Evolutionary conservation across 768 basidiomycete genomes (phyloP), one percentile per base, ranked within the genome.

Genomic region (Agrocybe praecox): DNA sequence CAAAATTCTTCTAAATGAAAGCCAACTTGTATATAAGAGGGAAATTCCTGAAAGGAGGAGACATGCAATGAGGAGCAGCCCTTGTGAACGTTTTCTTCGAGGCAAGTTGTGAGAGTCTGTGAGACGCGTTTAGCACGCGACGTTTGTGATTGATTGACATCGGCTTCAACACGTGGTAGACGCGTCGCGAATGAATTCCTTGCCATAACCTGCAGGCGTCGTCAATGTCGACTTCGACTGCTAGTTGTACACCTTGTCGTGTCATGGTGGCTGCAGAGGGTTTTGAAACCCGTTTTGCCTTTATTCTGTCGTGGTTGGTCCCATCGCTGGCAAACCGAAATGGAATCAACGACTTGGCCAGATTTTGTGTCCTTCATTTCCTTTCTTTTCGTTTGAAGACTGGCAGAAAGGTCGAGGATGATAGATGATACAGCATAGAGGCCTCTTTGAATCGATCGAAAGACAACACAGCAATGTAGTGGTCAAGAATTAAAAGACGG

Each of bases 51-150:
- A 43, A 49, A 56, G 49, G 53, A 56, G 55, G 57, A 58, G 48
- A 55, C 60, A 53, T 58, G 57, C 54, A 49, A 58, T 23, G 44
- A 54, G 48, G 49, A n/a, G n/a, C n/a, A n/a, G n/a, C n/a, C n/a
- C n/a, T n/a, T n/a, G n/a, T n/a, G n/a, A 48, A 56, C 51, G 62
- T 55, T 48, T 15, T 47, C 11, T 14, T 18, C 9, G 7, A 2
- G 46, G 52, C 21, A 22, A 15, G 50, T 33, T 55, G 54, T 54
- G 57, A 59, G 46, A 58, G 12, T 40, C 58, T 57, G 33, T 55
- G 53, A 56, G 63, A 64, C 65, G 65, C 65, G 65, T 52, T 63
- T 51, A 33, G 58, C 63, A 66, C 65, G 65, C 63, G 65, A 49
- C 64, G 51, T 64, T 64, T 66, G 61, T 5, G 14, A 11, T 5